Evolutionary conservation across 176 grass and related monocot species (phyloP).

Genomic region (Triticum turgidum): DNA sequence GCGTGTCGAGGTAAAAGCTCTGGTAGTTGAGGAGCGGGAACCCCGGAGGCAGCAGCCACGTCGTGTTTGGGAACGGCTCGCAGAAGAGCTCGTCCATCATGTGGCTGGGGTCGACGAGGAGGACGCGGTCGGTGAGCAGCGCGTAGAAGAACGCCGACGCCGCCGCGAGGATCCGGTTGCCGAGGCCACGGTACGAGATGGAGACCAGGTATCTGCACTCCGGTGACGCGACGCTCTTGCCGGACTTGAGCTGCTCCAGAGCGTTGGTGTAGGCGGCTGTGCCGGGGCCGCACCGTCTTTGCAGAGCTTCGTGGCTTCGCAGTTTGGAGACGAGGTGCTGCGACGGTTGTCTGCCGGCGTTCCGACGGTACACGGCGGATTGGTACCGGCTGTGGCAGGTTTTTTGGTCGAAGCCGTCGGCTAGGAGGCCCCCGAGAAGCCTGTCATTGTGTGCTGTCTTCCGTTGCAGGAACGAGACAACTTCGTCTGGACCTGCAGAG

Average conservation of each 20-base stretch:
- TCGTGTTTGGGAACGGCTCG: conserved; percentile 53
- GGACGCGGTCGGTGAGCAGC: conserved; percentile 36
- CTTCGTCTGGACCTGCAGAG: not conserved
- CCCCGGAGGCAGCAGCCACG: conserved; percentile 54
- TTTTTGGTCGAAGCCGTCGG: conserved; percentile 27
- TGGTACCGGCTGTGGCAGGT: conserved; percentile 46
- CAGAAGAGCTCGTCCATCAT: conserved; percentile 52
- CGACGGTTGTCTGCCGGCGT: not conserved
- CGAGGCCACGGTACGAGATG: conserved; percentile 37
- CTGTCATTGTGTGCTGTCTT: not conserved
- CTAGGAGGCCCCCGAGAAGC: conserved; percentile 32
- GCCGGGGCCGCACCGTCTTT: conserved; percentile 44
- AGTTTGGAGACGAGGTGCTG: conserved; percentile 19
- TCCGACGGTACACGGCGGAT: conserved; percentile 3
- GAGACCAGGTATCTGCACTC: conserved; percentile 17
- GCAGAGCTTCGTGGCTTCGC: conserved; percentile 28
- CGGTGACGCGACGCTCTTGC: not conserved
- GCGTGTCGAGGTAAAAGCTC: not conserved
- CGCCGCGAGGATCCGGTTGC: conserved; percentile 44
- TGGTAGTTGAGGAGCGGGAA: conserved; percentile 42
- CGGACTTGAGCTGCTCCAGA: not conserved
- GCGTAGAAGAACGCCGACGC: conserved; percentile 41
- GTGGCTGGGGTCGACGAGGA: conserved; percentile 29
- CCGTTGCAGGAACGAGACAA: not conserved
- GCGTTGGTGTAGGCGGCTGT: conserved; percentile 1